phyloP scores from a whole-genome alignment of 2,329 filamentous ascomycete species.

The Karstenula rhodostoma region DNA sequence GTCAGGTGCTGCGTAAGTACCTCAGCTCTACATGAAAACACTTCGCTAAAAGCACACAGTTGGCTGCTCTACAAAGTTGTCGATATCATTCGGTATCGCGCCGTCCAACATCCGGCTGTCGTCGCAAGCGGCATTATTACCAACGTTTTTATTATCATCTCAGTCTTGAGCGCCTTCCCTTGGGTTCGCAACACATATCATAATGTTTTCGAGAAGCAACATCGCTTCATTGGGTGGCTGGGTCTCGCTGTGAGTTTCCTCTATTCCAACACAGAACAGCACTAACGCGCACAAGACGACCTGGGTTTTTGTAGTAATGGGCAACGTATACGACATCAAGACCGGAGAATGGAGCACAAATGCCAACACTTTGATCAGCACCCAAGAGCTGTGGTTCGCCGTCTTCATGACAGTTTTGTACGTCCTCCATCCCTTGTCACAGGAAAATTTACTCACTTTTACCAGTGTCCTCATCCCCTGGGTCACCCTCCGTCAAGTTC shows the following conservation, averaged over 20 bases:
- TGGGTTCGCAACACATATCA: conserved; percentile 49
- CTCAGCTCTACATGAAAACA: neutral
- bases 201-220: conserved; percentile 47
- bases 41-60: conserved; percentile 27
- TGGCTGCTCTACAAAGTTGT: conserved; percentile 47
- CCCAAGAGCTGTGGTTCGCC: conserved; percentile 47
- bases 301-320: conserved; percentile 46
- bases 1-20: conserved; percentile 42
- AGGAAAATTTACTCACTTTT: conserved; percentile 15
- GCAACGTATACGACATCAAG: conserved; percentile 47
- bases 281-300: conserved; percentile 38
- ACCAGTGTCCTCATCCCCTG: conserved; percentile 43
- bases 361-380: conserved; percentile 38
- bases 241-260: conserved; percentile 41
- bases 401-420: conserved; percentile 49
- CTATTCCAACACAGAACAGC: neutral
- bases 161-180: conserved; percentile 45
- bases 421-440: neutral
- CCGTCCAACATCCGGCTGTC: conserved; percentile 41
- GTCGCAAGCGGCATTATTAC: conserved; percentile 45
- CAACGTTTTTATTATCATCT: conserved; percentile 47
- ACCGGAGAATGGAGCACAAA: conserved; percentile 38
- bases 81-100: conserved; percentile 44
- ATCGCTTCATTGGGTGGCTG: conserved; percentile 47
- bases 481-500: conserved; percentile 46